Evolutionary conservation across 148 eudicot species (phyloP), one percentile per base, ranked within the genome.

Genomic region (Vaccinium vitisidaea): DNA sequence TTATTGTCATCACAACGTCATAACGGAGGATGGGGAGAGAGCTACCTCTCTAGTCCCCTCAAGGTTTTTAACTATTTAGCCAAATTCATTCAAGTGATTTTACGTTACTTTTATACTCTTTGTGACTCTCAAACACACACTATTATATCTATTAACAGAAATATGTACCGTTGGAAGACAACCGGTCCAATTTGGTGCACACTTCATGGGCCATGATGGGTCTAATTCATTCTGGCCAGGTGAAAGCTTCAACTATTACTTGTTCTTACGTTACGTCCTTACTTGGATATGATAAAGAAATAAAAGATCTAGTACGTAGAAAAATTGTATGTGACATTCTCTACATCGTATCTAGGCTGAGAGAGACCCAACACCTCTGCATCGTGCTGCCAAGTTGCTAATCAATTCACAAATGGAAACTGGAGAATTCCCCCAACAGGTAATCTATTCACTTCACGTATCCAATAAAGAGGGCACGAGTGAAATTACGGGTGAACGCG

Each of bases 1-100:
- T 74, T 90, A 36, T 71, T 92, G 7, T 50, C 48, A 27, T 32
- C 81, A 23, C 93, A 90, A 23, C 49, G 67, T 1, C 79, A 73
- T 9, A 71, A 89, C 76, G 93, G 93, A 43, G 93, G 93, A 0
- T 92, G 93, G 93, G 93, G 93, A 67, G 93, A 92, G 78, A 90
- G 92, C 82, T 90, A 90, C 65, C 83, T 84, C 14, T 92, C 93
- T 4, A 83, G 90, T 75, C 89, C 87, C 13, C 79, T 82, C 49
- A 86, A 88, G 93, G 93, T 91, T 65, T 1, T 27, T 69, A 27
- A 1, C 80, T 46, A n/a, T 19, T 55, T 56, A 19, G 8, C 5
- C 18, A 25, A 50, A n/a, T 23, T 18, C 3, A 5, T 1, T 21
- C 11, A 32, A 11, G 32, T 12, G 52, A 80, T 36, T 14, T 30